phyloP scores from a whole-genome alignment of 495 filamentous ascomycete genomes.

The Penicillium robsamsonii region DNA sequence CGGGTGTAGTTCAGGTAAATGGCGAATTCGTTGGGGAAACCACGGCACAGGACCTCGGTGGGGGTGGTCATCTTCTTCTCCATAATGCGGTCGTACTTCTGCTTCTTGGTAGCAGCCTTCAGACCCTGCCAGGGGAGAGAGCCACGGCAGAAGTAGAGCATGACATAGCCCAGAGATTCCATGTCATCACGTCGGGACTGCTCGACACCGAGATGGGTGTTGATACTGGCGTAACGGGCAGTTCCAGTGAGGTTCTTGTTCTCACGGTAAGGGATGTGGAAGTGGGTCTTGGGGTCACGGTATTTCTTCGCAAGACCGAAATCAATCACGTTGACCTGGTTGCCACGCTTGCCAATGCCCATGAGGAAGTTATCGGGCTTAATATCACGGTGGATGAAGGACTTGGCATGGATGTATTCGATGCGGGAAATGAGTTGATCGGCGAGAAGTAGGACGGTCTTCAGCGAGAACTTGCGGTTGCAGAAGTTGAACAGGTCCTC shows the following conservation, averaged over 20 bases:
- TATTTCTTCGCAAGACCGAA: slow-evolving; percentile 99
- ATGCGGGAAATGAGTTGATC: slow-evolving; percentile 99
- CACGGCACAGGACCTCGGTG: slow-evolving; percentile 97
- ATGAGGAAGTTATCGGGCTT: slow-evolving; percentile 99
- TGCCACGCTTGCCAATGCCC: slow-evolving; percentile 99
- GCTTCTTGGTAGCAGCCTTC: slow-evolving; percentile 99
- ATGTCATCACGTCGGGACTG: slow-evolving; percentile 99
- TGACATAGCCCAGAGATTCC: slow-evolving; percentile 99
- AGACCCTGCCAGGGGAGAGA: slow-evolving; percentile 99
- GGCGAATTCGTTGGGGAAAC: slow-evolving; percentile 99
- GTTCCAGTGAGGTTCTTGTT: slow-evolving; percentile 99
- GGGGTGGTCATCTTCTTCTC: slow-evolving; percentile 99
- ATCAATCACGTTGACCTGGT: slow-evolving; percentile 99
- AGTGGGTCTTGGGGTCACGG: slow-evolving; percentile 99
- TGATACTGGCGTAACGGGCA: slow-evolving; percentile 98
- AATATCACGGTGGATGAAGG: slow-evolving; percentile 99
- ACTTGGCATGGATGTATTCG: slow-evolving; percentile 99
- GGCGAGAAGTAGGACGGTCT: slow-evolving; percentile 97
- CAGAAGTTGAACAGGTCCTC: slow-evolving; percentile 99
- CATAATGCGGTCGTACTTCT: slow-evolving; percentile 99
- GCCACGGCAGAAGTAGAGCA: slow-evolving; percentile 99
- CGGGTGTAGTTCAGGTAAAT: slow-evolving; percentile 99
- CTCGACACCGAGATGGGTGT: slow-evolving; percentile 97
- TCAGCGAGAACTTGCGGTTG: slow-evolving; percentile 99
- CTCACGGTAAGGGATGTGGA: slow-evolving; percentile 99